These are phyloP conservation scores for Ustulina deusta DNA, from an alignment of 2,329 filamentous ascomycete species.

Conservation along the genomic window DNA sequence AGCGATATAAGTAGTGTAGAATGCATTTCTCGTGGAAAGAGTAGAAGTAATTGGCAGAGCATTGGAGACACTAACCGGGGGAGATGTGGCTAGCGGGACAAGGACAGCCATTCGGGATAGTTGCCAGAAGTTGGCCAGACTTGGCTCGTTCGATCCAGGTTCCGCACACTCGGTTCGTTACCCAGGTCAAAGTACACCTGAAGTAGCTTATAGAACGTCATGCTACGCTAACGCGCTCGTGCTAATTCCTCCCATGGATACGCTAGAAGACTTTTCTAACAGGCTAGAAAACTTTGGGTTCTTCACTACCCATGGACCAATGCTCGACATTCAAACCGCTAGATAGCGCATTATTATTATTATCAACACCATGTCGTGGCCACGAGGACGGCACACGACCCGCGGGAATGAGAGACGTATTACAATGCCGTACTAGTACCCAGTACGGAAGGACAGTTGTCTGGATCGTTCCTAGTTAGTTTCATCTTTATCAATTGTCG, in stretches of 20 bases:
- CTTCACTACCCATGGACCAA: constrained; percentile 3
- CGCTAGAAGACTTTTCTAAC: constrained; percentile 12
- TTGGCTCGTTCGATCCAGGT: constrained; percentile 39
- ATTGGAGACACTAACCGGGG: constrained; percentile 22
- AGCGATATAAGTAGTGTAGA: not conserved
- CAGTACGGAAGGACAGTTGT: not conserved
- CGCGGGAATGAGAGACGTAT: not conserved
- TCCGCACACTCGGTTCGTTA: constrained; percentile 35
- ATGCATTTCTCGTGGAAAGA: constrained; percentile 2
- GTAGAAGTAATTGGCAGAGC: constrained; percentile 13
- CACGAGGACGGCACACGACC: not conserved
- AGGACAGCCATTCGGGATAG: constrained; percentile 36
- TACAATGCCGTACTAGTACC: not conserved
- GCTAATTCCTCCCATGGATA: not conserved
- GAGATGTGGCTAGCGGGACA: constrained; percentile 17
- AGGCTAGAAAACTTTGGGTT: constrained; percentile 10
- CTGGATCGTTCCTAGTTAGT: not conserved
- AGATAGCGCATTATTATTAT: not conserved
- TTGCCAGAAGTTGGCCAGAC: constrained; percentile 36
- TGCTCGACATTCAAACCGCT: constrained; percentile 3
- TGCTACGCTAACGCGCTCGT: constrained; percentile 4
- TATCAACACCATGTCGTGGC: not conserved
- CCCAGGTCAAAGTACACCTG: not conserved
- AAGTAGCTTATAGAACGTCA: constrained; percentile 12
- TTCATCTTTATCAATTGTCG: constrained; percentile 3